These are phyloP conservation scores for Sugiyamaella paludigena DNA, from an alignment of 1,139 yeast genomes.

Conservation along the genomic window DNA sequence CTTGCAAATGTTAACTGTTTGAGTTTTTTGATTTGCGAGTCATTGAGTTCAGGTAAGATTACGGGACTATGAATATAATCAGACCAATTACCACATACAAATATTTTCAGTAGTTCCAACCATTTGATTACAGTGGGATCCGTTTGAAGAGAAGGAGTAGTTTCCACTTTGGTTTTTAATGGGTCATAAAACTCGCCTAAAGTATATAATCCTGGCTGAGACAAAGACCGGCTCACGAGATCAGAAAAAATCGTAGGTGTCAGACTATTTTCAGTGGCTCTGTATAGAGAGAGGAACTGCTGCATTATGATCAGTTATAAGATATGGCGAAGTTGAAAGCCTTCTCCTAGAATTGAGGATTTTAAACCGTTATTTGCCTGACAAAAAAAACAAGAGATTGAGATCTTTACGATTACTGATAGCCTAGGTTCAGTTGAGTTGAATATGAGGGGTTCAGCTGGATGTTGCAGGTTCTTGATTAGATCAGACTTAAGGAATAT, in stretches of 20 bases:
- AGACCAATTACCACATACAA: conserved; percentile 26
- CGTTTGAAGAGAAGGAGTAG: conserved; percentile 7
- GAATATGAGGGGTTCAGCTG: no score
- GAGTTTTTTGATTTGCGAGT: conserved; percentile 21
- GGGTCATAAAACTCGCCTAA: conserved; percentile 27
- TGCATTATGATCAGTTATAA: conserved; percentile 2
- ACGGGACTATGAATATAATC: conserved; percentile 14
- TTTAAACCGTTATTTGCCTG: no score
- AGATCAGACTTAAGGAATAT: no score
- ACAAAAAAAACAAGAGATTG: no score
- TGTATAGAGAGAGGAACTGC: conserved; percentile 5
- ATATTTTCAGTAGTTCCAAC: conserved; percentile 22
- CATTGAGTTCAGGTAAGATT: conserved; percentile 14
- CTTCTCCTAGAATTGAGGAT: no score
- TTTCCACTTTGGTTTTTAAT: conserved; percentile 12
- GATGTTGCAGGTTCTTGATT: no score
- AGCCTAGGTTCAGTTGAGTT: no score
- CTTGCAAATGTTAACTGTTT: conserved; percentile 25
- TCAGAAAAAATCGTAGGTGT: conserved; percentile 10
- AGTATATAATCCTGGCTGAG: conserved; percentile 22
- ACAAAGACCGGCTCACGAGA: conserved; percentile 21
- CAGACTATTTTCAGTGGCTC: conserved; percentile 3
- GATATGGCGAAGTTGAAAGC: no score
- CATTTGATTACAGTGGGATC: conserved; percentile 11
- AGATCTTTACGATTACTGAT: no score